A percentile compares a stretch with the other conserved stretches of the same genome.
phyloP scores from a whole-genome alignment of 495 filamentous ascomycete species.

The Tuber indicum region DNA sequence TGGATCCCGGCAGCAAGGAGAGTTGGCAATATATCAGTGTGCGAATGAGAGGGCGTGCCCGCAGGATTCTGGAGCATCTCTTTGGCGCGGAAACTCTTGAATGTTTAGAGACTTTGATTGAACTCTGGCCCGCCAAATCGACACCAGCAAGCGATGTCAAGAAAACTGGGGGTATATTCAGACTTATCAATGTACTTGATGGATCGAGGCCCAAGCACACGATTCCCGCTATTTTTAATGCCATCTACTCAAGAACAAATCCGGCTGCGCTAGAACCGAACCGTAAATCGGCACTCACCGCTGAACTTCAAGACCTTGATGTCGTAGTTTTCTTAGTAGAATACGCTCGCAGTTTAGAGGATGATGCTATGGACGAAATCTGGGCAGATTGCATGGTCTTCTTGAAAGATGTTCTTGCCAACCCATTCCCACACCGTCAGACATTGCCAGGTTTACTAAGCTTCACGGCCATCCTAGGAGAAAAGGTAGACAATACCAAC shows the following conservation, averaged over 20 bases:
- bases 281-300: conserved; percentile 79
- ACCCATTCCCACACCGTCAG: conserved; percentile 91
- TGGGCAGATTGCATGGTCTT: conserved; percentile 94
- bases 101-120: conserved; percentile 82
- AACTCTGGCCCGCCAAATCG: conserved; percentile 57
- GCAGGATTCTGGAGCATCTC: conserved; percentile 82
- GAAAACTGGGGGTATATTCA: conserved; percentile 57
- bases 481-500: conserved; percentile 94
- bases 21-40: conserved; percentile 86
- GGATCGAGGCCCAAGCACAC: conserved; percentile 86
- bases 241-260: conserved; percentile 89
- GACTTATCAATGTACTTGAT: conserved; percentile 82
- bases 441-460: conserved; percentile 80
- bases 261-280: conserved; percentile 68
- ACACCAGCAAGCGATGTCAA: conserved; percentile 42
- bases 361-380: conserved; percentile 99
- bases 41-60: conserved; percentile 79
- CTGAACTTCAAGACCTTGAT: conserved; percentile 71
- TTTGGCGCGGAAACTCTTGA: conserved; percentile 93
- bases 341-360: conserved; percentile 82
- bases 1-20: conserved; percentile 64
- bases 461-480: conserved; percentile 79
- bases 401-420: conserved; percentile 78
- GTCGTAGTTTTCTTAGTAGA: conserved; percentile 80
- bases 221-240: conserved; percentile 94